These are phyloP conservation scores for Triticum dicoccoides DNA, from an alignment of 176 grass and related monocot genomes.

Conservation along the genomic window DNA sequence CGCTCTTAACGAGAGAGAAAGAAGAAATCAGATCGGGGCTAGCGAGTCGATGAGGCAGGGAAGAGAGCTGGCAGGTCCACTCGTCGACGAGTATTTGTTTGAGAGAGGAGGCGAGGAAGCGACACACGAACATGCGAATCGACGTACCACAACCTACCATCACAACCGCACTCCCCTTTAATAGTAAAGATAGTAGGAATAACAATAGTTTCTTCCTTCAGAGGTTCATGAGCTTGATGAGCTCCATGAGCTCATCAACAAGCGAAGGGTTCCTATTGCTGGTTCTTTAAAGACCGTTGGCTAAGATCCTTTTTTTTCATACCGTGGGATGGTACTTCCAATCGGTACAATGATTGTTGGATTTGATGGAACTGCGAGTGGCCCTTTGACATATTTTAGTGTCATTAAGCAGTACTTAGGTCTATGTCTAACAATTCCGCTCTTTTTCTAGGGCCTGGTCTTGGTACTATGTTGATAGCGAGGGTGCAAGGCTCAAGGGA, in stretches of 20 bases:
- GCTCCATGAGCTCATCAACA: no score
- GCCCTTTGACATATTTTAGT: neutral
- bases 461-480: slow-evolving; percentile 95
- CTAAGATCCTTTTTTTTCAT: slow-evolving; percentile 82
- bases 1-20: no score
- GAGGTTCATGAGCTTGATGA: slow-evolving; percentile 14
- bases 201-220: slow-evolving; percentile 32
- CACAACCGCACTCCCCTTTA: neutral
- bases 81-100: no score
- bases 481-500: slow-evolving; percentile 85
- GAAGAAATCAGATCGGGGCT: no score
- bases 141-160: slow-evolving; percentile 49
- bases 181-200: neutral
- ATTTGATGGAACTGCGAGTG: neutral
- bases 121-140: slow-evolving; percentile 39
- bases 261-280: no score
- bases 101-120: no score
- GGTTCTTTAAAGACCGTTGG: slow-evolving; percentile 29
- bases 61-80: no score
- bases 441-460: slow-evolving; percentile 64
- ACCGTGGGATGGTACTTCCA: slow-evolving; percentile 82
- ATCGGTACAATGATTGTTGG: slow-evolving; percentile 96
- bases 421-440: neutral
- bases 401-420: neutral
- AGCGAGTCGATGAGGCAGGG: no score